These are phyloP conservation scores for Hyphopichia fennica DNA, from an alignment of 1,139 yeast species.

Conservation along the genomic window DNA sequence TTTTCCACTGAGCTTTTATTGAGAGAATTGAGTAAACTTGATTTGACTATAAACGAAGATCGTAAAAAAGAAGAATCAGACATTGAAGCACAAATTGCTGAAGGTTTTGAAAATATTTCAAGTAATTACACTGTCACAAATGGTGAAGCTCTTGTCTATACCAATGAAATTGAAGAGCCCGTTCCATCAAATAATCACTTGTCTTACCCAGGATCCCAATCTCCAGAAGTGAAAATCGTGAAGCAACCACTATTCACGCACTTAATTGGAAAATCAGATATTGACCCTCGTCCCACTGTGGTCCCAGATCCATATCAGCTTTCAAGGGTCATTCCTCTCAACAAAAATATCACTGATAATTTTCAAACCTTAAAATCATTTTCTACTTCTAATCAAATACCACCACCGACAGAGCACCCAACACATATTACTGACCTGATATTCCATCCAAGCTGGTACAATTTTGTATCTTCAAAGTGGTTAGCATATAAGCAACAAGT, in stretches of 20 bases:
- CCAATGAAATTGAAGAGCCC: constrained; percentile 33
- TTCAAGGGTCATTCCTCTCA: constrained; percentile 59
- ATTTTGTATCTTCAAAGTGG: constrained; percentile 83
- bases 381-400: constrained; percentile 50
- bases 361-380: constrained; percentile 50
- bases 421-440: constrained; percentile 70
- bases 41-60: constrained; percentile 18
- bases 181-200: constrained; percentile 14
- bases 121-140: constrained; percentile 57
- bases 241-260: constrained; percentile 71
- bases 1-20: constrained; percentile 68
- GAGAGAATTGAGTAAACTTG: constrained; percentile 63
- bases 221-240: constrained; percentile 26
- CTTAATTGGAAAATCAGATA: constrained; percentile 57
- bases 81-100: constrained; percentile 28
- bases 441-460: constrained; percentile 85
- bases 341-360: constrained; percentile 24
- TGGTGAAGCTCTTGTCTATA: constrained; percentile 57
- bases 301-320: constrained; percentile 60
- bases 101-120: constrained; percentile 70
- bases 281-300: constrained; percentile 64
- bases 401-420: constrained; percentile 59
- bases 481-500: constrained; percentile 49
- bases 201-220: constrained; percentile 20
- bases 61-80: constrained; percentile 9